These are phyloP conservation scores for Penicillium fimorum DNA, from an alignment of 495 filamentous ascomycete genomes.

Conservation along the genomic window DNA sequence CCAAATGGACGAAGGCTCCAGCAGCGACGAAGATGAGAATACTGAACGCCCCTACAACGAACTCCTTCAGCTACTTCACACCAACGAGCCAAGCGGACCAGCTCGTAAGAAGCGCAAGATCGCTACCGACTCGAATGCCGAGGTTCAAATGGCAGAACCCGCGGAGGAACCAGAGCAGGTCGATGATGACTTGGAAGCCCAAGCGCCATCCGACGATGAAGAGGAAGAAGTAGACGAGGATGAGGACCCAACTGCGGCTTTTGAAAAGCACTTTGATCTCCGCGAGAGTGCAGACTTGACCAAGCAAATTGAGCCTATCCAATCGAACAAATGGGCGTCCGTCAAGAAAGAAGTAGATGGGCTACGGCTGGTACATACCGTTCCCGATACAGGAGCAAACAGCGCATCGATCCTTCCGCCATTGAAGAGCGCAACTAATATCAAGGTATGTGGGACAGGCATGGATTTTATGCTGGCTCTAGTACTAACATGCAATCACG, in stretches of 20 bases:
- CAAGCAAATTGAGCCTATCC: slow-evolving; percentile 50
- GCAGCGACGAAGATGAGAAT: slow-evolving; percentile 45
- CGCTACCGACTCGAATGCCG: slow-evolving; percentile 32
- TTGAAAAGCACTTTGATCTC: slow-evolving; percentile 72
- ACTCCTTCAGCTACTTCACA: slow-evolving; percentile 60
- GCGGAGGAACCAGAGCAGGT: slow-evolving; percentile 28
- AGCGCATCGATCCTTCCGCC: slow-evolving; percentile 32
- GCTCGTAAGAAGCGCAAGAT: slow-evolving; percentile 69
- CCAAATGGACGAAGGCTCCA: slow-evolving; percentile 35
- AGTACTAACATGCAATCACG: slow-evolving; percentile 8
- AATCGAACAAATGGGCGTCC: slow-evolving; percentile 56
- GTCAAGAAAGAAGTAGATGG: slow-evolving; percentile 46
- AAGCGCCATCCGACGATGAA: slow-evolving; percentile 45
- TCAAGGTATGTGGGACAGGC: slow-evolving; percentile 30
- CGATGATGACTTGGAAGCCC: slow-evolving; percentile 33
- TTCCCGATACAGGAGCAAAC: slow-evolving; percentile 35
- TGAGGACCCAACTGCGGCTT: slow-evolving; percentile 61
- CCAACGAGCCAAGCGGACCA: slow-evolving; percentile 52
- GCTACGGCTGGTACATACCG: slow-evolving; percentile 41
- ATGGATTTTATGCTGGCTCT: neutral
- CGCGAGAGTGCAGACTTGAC: slow-evolving; percentile 57
- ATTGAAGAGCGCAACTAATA: slow-evolving; percentile 36
- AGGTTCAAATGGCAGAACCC: slow-evolving; percentile 15
- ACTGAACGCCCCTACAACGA: slow-evolving; percentile 58
- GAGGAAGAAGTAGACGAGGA: slow-evolving; percentile 37